These are phyloP conservation scores for Entomortierella beljakovae DNA, from an alignment of 192 early-diverging fungal species.

Conservation along the genomic window DNA sequence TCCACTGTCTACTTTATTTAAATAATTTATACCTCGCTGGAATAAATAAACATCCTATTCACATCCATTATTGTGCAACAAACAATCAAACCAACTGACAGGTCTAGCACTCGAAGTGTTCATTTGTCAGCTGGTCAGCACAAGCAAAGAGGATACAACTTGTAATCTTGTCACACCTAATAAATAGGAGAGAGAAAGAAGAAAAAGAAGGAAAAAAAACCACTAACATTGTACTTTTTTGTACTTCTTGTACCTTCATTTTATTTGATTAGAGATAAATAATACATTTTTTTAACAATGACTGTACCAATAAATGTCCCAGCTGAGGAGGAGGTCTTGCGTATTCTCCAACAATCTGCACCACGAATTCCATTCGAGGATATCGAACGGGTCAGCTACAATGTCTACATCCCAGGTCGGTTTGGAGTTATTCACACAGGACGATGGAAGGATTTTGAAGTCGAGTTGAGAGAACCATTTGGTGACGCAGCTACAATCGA, in stretches of 20 bases:
- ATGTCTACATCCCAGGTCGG: slow-evolving; percentile 45
- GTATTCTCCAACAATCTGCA: slow-evolving; percentile 42
- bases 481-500: slow-evolving; percentile 37
- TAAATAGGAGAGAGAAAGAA: background rate
- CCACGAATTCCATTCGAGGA: slow-evolving; percentile 38
- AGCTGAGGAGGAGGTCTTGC: slow-evolving; percentile 17
- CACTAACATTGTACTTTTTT: background rate
- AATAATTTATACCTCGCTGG: no score
- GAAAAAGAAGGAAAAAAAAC: background rate
- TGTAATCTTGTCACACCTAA: background rate
- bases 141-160: no score
- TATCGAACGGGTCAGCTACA: slow-evolving; percentile 35
- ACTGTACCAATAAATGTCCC: slow-evolving; percentile 34
- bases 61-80: slow-evolving; percentile 3
- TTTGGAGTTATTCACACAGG: slow-evolving; percentile 44
- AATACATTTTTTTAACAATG: slow-evolving; percentile 8
- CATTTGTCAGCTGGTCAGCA: no score
- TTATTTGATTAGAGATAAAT: background rate
- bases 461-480: slow-evolving; percentile 49
- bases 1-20: no score
- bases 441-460: slow-evolving; percentile 33
- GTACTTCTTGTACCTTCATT: background rate
- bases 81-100: slow-evolving; percentile 7
- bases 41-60: background rate
- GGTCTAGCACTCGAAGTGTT: background rate